phyloP scores from a whole-genome alignment of 1,139 yeast species.

The Candida sojae region DNA sequence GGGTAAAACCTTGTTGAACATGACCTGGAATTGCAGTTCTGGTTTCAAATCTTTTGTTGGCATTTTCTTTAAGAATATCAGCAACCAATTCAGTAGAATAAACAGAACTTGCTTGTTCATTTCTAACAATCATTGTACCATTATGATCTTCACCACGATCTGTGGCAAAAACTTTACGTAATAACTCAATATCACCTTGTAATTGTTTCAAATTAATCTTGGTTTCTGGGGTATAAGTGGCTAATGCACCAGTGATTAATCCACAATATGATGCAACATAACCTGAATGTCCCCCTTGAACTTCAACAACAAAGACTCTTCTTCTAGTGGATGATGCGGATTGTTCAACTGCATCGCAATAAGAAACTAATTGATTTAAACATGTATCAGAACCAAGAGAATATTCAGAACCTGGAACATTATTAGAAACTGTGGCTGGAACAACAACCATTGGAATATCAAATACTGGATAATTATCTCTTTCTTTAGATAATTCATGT shows the following conservation, averaged over 20 bases:
- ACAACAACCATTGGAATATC: slow-evolving; percentile 90
- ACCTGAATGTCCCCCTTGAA: slow-evolving; percentile 97
- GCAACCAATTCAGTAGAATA: slow-evolving; percentile 69
- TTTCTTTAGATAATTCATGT: slow-evolving; percentile 73
- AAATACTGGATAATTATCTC: slow-evolving; percentile 80
- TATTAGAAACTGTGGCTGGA: slow-evolving; percentile 96
- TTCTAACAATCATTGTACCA: slow-evolving; percentile 71
- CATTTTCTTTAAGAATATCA: slow-evolving; percentile 65
- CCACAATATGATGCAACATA: slow-evolving; percentile 87
- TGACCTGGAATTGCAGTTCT: slow-evolving; percentile 83
- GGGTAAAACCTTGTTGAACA: slow-evolving; percentile 82
- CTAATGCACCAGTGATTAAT: slow-evolving; percentile 90
- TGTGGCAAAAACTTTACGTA: slow-evolving; percentile 52
- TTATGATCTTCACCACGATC: slow-evolving; percentile 83
- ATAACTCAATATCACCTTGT: slow-evolving; percentile 36
- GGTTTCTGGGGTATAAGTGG: slow-evolving; percentile 91
- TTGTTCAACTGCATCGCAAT: slow-evolving; percentile 95
- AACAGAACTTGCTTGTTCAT: slow-evolving; percentile 69
- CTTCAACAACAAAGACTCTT: slow-evolving; percentile 93
- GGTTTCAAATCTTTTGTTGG: slow-evolving; percentile 68
- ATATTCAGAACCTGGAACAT: slow-evolving; percentile 96
- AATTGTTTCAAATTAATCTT: slow-evolving; percentile 72
- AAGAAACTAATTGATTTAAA: slow-evolving; percentile 82
- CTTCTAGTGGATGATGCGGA: slow-evolving; percentile 94
- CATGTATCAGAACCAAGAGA: slow-evolving; percentile 95